Evolutionary conservation across 352 stramenopile genomes (phyloP).

Genomic region (Phytopythium boreale): DNA sequence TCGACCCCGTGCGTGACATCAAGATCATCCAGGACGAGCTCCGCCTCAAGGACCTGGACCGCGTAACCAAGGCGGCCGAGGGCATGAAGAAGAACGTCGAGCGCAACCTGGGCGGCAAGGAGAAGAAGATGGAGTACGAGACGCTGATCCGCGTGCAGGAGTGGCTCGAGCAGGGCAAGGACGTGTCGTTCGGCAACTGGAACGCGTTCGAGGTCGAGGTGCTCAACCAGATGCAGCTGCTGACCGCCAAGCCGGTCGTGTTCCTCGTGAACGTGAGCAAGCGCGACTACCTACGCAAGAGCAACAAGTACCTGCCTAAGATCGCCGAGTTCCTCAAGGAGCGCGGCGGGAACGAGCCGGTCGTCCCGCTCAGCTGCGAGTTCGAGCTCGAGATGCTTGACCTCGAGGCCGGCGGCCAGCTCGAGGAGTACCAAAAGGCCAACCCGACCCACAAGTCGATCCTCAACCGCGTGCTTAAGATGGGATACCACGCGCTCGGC

Average conservation of each 20-base stretch:
- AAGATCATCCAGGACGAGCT: slow-evolving; percentile 99
- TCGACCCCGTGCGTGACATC: slow-evolving; percentile 98
- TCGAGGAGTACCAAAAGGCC: slow-evolving; percentile 72
- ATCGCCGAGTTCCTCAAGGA: slow-evolving; percentile 97
- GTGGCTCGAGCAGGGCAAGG: slow-evolving; percentile 84
- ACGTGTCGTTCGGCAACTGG: slow-evolving; percentile 91
- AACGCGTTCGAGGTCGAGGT: slow-evolving; percentile 86
- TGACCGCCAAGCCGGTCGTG: slow-evolving; percentile 96
- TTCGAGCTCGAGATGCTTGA: slow-evolving; percentile 96
- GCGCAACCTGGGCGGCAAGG: slow-evolving; percentile 87
- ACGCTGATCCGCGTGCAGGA: slow-evolving; percentile 78
- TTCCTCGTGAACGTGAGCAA: slow-evolving; percentile 99
- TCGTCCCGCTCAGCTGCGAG: slow-evolving; percentile 98
- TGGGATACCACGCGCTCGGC: slow-evolving; percentile 96
- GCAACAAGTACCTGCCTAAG: slow-evolving; percentile 97
- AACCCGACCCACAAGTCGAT: slow-evolving; percentile 89
- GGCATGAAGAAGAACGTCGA: slow-evolving; percentile 88
- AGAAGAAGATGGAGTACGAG: slow-evolving; percentile 96
- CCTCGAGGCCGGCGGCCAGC: slow-evolving; percentile 54
- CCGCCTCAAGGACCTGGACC: slow-evolving; percentile 96
- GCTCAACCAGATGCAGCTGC: slow-evolving; percentile 90
- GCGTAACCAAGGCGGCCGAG: slow-evolving; percentile 74
- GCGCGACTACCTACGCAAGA: slow-evolving; percentile 98
- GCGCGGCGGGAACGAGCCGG: slow-evolving; percentile 93
- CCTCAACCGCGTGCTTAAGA: slow-evolving; percentile 97